Conservation (phyloP, 352 stramenopile genomes). For the Vaucheria bursata region DNA sequence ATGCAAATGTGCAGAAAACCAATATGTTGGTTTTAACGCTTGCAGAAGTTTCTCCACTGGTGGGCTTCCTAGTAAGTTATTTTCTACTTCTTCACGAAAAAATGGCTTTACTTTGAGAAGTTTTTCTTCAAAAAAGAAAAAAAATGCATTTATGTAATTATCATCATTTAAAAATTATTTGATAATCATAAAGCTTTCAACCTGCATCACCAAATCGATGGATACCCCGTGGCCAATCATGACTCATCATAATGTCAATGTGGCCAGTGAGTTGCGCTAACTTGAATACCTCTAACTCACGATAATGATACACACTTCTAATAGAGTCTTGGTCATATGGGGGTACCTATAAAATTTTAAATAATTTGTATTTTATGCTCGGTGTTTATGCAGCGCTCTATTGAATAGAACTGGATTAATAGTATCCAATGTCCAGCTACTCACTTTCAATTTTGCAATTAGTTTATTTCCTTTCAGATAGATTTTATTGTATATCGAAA, state of each 20-base stretch:
- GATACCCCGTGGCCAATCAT: constrained; percentile 97
- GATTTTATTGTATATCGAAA: background rate
- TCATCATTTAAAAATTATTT: too few species aligned
- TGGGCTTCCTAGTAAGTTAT: constrained; percentile 83
- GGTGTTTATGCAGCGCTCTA: too few species aligned
- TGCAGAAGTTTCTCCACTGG: constrained; percentile 80
- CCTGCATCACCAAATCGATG: constrained; percentile 80
- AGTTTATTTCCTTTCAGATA: too few species aligned
- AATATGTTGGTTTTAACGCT: constrained; percentile 79
- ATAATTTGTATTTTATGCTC: too few species aligned
- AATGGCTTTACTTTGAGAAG: constrained; percentile 84
- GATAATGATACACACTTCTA: constrained; percentile 87
- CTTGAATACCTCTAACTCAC: constrained; percentile 82
- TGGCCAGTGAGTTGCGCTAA: constrained; percentile 60
- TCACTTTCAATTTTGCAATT: too few species aligned
- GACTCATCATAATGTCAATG: constrained; percentile 85
- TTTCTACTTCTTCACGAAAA: constrained; percentile 83
- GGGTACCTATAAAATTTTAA: constrained; percentile 74
- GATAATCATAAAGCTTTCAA: background rate
- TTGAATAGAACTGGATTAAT: too few species aligned
- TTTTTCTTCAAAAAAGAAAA: background rate
- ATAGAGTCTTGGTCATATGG: constrained; percentile 66
- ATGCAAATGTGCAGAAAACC: constrained; percentile 96
- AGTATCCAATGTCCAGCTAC: too few species aligned
- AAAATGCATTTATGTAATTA: background rate